Evolutionary conservation across 805 yeast genomes (phyloP).

Genomic region (Cyberlindnera galapagoensis): DNA sequence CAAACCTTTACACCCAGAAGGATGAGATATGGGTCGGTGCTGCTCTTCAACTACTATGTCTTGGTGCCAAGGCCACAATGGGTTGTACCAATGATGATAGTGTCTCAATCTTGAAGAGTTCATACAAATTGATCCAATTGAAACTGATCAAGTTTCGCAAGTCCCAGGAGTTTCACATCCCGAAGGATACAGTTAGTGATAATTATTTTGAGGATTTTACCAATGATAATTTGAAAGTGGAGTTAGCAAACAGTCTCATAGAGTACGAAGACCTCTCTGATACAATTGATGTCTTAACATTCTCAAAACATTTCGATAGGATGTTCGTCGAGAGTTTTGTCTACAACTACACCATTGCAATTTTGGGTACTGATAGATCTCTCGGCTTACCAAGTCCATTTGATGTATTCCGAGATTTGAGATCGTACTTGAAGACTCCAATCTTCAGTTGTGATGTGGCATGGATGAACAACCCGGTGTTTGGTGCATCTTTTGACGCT

Average conservation of each 20-base stretch:
- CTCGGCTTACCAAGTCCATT: conserved; percentile 38
- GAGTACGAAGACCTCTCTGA: conserved; percentile 1
- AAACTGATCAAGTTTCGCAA: conserved; percentile 20
- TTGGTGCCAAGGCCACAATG: conserved; percentile 30
- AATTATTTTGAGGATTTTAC: background rate
- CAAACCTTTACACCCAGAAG: background rate
- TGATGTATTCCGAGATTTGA: conserved; percentile 28
- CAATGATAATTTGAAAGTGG: conserved; percentile 18
- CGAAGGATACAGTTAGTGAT: too few species aligned
- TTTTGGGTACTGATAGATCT: conserved; percentile 29
- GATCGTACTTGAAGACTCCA: conserved; percentile 28
- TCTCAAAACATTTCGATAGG: conserved; percentile 21
- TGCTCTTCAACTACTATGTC: conserved; percentile 32
- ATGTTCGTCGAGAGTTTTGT: conserved; percentile 39
- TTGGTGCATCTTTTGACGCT: conserved; percentile 31
- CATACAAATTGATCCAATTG: conserved; percentile 29
- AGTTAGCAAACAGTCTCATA: conserved; percentile 16
- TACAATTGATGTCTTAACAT: background rate
- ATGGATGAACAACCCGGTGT: conserved; percentile 39
- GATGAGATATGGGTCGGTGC: conserved; percentile 34
- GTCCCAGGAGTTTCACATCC: too few species aligned
- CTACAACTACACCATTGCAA: conserved; percentile 33
- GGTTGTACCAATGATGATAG: conserved; percentile 11
- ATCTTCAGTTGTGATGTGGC: conserved; percentile 30
- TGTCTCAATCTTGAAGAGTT: conserved; percentile 27